Evolutionary conservation across 1,284 basidiomycete species (phyloP).

Genomic region (Athelia sp.): DNA sequence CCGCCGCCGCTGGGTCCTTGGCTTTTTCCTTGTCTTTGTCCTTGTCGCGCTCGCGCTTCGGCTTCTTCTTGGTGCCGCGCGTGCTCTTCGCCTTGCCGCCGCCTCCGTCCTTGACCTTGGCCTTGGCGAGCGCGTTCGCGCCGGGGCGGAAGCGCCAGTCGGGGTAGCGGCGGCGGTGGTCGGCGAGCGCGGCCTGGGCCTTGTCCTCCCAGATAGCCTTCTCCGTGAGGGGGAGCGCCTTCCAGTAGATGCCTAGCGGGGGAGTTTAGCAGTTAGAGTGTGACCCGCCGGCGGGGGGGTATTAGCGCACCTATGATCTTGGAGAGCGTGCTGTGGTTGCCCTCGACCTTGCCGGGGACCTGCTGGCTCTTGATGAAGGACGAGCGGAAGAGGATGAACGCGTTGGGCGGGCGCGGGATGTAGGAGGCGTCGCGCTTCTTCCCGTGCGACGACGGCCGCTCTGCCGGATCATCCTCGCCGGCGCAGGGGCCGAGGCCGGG

Average conservation of each 20-base stretch:
- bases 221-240: conserved; percentile 53
- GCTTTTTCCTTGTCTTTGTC: neutral
- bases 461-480: conserved; percentile 13
- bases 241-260: conserved; percentile 58
- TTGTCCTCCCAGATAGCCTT: conserved; percentile 71
- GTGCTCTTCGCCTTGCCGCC: neutral
- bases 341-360: conserved; percentile 73
- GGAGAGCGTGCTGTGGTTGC: conserved; percentile 72
- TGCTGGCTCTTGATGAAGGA: conserved; percentile 79
- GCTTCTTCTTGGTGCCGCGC: too few relatives aligned
- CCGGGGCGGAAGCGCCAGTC: conserved; percentile 72
- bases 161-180: conserved; percentile 62
- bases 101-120: conserved; percentile 33
- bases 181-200: conserved; percentile 68
- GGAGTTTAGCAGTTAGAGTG: neutral
- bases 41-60: too few relatives aligned
- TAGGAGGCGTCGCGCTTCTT: conserved; percentile 47
- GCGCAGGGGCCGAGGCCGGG: conserved; percentile 9
- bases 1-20: neutral
- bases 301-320: conserved; percentile 53
- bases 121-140: conserved; percentile 48
- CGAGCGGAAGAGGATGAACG: conserved; percentile 92
- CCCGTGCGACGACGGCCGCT: conserved; percentile 29
- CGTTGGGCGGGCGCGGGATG: conserved; percentile 90
- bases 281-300: neutral